Conservation (phyloP, 2,329 filamentous ascomycete genomes). For the Botrytis aclada region DNA sequence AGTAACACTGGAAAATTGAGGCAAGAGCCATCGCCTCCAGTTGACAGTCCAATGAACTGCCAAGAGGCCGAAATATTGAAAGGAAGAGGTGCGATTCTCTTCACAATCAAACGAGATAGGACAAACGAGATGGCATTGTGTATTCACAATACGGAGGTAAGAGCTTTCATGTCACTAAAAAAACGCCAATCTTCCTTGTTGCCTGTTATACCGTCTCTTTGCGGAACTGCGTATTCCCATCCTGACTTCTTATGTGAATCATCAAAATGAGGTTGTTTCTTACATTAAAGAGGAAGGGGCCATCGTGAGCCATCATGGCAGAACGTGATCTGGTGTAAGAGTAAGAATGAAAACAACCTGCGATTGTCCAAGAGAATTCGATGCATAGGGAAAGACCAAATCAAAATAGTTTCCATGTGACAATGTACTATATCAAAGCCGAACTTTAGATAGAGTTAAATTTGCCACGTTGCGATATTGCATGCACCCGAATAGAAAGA, state of each 20-base stretch:
- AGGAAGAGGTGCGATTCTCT: not conserved
- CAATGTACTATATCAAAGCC: conserved; percentile 5
- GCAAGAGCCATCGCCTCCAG: not conserved
- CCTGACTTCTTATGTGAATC: conserved; percentile 11
- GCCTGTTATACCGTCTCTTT: conserved; percentile 1
- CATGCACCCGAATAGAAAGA: not conserved
- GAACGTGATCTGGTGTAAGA: not conserved
- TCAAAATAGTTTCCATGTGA: not conserved
- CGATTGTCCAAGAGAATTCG: not conserved
- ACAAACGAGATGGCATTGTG: not conserved
- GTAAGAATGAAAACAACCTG: not conserved
- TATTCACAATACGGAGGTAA: not conserved
- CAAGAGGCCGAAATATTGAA: conserved; percentile 3
- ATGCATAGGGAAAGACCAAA: not conserved
- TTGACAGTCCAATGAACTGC: not conserved
- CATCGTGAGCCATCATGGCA: not conserved
- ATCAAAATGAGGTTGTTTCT: conserved; percentile 14
- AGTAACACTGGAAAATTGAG: not conserved
- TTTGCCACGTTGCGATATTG: not conserved
- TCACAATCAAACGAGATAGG: not conserved
- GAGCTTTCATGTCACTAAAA: not conserved
- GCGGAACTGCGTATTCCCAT: not conserved
- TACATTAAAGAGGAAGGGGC: not conserved
- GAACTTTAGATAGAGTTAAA: not conserved
- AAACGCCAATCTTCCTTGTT: conserved; percentile 6